A percentile compares a stretch with the other conserved stretches of the same genome.
phyloP scores from a whole-genome alignment of 306 rosid species.

The Senna siamea region DNA sequence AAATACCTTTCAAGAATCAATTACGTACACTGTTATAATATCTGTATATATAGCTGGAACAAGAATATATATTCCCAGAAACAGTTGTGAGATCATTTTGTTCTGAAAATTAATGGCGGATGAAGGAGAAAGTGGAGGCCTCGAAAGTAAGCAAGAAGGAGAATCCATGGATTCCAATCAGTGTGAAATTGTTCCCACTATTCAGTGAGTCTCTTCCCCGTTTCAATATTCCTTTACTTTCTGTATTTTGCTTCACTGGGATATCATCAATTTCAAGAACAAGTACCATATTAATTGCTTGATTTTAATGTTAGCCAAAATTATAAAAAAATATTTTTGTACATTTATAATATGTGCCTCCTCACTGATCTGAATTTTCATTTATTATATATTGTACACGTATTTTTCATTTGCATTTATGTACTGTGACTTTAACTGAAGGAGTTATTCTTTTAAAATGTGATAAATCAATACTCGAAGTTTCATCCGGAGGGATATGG shows the following conservation, averaged over 20 bases:
- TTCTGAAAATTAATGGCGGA: neutral
- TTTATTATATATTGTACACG: too few relatives aligned
- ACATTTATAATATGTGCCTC: too few relatives aligned
- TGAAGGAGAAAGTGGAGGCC: neutral
- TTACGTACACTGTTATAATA: too few relatives aligned
- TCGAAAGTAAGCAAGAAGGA: neutral
- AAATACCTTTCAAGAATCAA: neutral
- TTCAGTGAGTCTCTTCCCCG: constrained; percentile 11
- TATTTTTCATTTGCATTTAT: too few relatives aligned
- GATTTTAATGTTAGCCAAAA: too few relatives aligned
- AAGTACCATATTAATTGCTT: neutral
- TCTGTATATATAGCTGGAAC: too few relatives aligned
- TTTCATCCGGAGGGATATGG: too few relatives aligned
- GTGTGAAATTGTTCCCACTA: neutral
- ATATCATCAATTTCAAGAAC: neutral
- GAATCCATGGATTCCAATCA: neutral
- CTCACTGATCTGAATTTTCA: too few relatives aligned
- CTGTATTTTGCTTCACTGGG: neutral
- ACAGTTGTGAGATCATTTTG: neutral
- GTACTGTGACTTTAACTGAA: too few relatives aligned
- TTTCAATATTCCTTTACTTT: neutral
- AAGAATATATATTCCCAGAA: neutral
- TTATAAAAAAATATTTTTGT: too few relatives aligned
- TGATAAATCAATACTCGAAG: too few relatives aligned
- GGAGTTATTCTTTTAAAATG: too few relatives aligned